Conservation (phyloP, 176 grass and related monocot genomes). For the Avena insularis region DNA sequence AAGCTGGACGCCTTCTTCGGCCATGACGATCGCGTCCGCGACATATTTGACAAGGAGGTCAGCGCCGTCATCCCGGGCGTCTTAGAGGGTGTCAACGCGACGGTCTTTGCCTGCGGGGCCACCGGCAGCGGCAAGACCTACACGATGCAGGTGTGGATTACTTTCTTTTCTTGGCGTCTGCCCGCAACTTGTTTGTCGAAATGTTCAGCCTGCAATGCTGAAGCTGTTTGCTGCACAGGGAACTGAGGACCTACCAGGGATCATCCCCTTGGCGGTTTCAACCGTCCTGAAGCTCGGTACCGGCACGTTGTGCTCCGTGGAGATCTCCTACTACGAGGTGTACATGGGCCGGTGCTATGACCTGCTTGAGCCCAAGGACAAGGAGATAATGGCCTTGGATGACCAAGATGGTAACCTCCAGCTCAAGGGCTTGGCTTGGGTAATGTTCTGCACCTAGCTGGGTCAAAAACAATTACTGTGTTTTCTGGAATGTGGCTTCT, state of each 20-base stretch:
- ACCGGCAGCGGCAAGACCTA: slow-evolving; percentile 92
- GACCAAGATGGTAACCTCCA: slow-evolving; percentile 80
- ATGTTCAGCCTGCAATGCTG: slow-evolving; percentile 4
- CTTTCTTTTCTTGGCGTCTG: neutral
- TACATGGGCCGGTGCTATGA: slow-evolving; percentile 92
- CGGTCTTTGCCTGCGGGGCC: slow-evolving; percentile 77
- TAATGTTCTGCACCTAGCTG: slow-evolving; percentile 22
- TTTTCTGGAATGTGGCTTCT: neutral
- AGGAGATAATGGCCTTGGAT: slow-evolving; percentile 77
- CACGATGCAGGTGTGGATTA: slow-evolving; percentile 69
- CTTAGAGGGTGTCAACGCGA: slow-evolving; percentile 68
- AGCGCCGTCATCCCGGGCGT: slow-evolving; percentile 60
- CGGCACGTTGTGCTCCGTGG: slow-evolving; percentile 51
- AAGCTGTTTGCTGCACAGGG: slow-evolving; percentile 48
- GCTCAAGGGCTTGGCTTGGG: slow-evolving; percentile 87
- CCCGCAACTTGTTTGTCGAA: neutral
- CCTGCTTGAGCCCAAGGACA: slow-evolving; percentile 82
- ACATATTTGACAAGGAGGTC: slow-evolving; percentile 79
- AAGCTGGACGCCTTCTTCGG: slow-evolving; percentile 80
- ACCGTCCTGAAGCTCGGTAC: slow-evolving; percentile 54
- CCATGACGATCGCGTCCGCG: slow-evolving; percentile 42
- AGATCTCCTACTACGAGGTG: slow-evolving; percentile 88
- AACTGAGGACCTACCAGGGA: slow-evolving; percentile 60
- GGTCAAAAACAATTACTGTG: neutral
- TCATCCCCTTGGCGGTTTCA: slow-evolving; percentile 73